These are phyloP conservation scores for Wickerhamomyces sp. DNA, from an alignment of 1,139 yeast genomes.

Conservation along the genomic window DNA sequence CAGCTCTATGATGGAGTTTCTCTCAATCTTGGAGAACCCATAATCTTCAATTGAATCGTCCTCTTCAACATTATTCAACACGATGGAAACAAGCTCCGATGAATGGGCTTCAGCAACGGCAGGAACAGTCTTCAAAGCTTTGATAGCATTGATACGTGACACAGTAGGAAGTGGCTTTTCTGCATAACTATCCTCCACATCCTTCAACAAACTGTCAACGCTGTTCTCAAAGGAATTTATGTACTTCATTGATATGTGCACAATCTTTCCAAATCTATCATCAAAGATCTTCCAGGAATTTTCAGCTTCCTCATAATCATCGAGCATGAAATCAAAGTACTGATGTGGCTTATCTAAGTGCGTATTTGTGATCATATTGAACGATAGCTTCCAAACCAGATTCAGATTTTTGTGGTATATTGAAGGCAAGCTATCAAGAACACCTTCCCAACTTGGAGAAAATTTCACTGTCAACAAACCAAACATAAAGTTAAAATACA, in stretches of 20 bases:
- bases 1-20: constrained; percentile 52
- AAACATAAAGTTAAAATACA: constrained; percentile 55
- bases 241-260: constrained; percentile 22
- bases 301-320: constrained; percentile 6
- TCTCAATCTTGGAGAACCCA: constrained; percentile 61
- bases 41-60: constrained; percentile 28
- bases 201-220: constrained; percentile 8
- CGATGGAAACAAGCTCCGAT: constrained; percentile 47
- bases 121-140: constrained; percentile 51
- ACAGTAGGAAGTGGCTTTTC: constrained; percentile 27
- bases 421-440: constrained; percentile 52
- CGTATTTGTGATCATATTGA: constrained; percentile 30
- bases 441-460: constrained; percentile 83
- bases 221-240: constrained; percentile 24
- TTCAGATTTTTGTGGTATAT: constrained; percentile 40
- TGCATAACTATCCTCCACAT: constrained; percentile 12
- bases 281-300: constrained; percentile 30
- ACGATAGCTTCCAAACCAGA: constrained; percentile 53
- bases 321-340: constrained; percentile 6
- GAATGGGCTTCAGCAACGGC: constrained; percentile 62
- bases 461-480: constrained; percentile 75
- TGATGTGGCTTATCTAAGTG: constrained; percentile 2
- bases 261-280: constrained; percentile 30
- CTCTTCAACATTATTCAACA: constrained; percentile 32
- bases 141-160: constrained; percentile 43